A percentile compares a stretch with the other conserved stretches of the same genome.
phyloP scores from a whole-genome alignment of 768 basidiomycete genomes.

The Mycena albidolilacea region DNA sequence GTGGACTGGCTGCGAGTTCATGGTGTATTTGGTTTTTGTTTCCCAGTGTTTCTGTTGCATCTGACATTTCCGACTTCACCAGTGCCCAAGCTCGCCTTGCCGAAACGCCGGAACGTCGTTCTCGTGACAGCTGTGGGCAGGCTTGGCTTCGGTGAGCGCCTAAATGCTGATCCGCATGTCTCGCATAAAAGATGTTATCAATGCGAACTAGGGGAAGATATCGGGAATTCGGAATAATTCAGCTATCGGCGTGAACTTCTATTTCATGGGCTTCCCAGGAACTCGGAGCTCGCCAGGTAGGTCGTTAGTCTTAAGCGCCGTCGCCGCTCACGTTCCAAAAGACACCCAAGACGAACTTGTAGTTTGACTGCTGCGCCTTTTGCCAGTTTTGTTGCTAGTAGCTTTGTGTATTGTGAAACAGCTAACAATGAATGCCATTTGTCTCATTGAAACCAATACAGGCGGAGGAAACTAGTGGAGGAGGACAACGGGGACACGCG shows the following conservation, averaged over 20 bases:
- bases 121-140: not conserved
- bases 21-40: not conserved
- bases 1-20: not conserved
- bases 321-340: not conserved
- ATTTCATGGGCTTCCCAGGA: no score
- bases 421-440: no score
- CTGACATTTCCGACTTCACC: not conserved
- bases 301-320: not conserved
- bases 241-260: no score
- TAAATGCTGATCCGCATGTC: slow-evolving; percentile 9
- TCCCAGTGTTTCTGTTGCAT: not conserved
- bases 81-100: not conserved
- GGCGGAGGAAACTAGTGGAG: no score
- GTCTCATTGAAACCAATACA: no score
- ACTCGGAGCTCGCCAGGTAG: no score
- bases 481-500: no score
- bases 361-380: no score
- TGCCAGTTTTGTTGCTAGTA: no score
- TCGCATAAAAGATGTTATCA: slow-evolving; percentile 4
- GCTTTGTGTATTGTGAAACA: no score
- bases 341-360: no score
- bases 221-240: no score
- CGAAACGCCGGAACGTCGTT: not conserved
- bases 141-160: slow-evolving; percentile 2
- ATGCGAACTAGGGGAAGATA: not conserved